A percentile compares a stretch with the other conserved stretches of the same genome.
phyloP scores from a whole-genome alignment of 1,284 basidiomycete genomes.

The Pseudozyma pruni region DNA sequence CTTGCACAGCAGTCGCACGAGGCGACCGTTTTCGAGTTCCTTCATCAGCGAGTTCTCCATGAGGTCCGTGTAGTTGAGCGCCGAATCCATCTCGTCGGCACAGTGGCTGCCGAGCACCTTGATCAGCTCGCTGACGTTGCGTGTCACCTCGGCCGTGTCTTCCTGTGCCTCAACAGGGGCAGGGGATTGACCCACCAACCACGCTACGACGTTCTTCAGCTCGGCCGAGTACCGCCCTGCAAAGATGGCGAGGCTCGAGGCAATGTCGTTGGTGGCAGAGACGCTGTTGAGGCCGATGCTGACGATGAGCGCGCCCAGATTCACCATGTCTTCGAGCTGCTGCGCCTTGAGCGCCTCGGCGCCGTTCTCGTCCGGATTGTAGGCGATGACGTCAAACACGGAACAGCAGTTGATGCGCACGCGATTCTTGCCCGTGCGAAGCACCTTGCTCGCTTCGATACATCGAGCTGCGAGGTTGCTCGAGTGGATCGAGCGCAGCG shows the following conservation, averaged over 20 bases:
- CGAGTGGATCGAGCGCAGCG: conserved; percentile 86
- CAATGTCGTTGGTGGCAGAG: conserved; percentile 74
- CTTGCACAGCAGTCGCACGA: conserved; percentile 91
- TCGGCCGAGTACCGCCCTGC: conserved; percentile 81
- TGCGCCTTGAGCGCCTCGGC: conserved; percentile 44
- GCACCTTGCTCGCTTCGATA: conserved; percentile 86
- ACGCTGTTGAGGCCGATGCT: conserved; percentile 79
- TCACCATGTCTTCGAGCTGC: conserved; percentile 85
- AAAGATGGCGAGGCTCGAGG: conserved; percentile 82
- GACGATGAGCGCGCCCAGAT: conserved; percentile 86
- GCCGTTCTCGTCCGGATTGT: conserved; percentile 44
- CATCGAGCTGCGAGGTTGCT: conserved; percentile 83
- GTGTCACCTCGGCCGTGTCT: conserved; percentile 24
- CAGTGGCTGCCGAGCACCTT: conserved; percentile 81
- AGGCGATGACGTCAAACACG: conserved; percentile 64
- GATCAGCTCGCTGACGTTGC: conserved; percentile 82
- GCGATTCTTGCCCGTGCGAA: conserved; percentile 88
- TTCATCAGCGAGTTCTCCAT: conserved; percentile 85
- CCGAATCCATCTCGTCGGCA: conserved; percentile 83
- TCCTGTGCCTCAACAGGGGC: conserved; percentile 16
- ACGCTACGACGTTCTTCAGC: conserved; percentile 81
- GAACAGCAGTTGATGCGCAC: conserved; percentile 60
- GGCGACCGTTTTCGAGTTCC: conserved; percentile 94
- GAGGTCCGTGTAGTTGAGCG: conserved; percentile 80
- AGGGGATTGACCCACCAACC: conserved; percentile 73